These are phyloP conservation scores for Aspergillus ibericus DNA, from an alignment of 2,329 filamentous ascomycete species.

Conservation along the genomic window DNA sequence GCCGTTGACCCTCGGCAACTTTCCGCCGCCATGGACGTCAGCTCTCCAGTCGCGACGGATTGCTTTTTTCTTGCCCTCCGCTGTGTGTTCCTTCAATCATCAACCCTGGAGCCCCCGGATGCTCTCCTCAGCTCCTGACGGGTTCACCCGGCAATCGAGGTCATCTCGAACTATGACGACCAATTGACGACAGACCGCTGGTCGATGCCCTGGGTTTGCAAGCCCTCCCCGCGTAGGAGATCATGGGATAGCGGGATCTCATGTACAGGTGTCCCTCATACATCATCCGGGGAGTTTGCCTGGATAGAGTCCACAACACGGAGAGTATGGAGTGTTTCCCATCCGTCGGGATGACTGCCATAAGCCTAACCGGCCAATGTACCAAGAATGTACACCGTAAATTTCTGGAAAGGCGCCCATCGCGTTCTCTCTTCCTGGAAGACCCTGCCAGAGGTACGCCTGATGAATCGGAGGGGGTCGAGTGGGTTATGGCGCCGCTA, in stretches of 20 bases:
- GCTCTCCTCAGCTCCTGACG: not conserved
- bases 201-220: not conserved
- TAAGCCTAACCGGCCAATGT: slow-evolving; percentile 6
- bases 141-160: not conserved
- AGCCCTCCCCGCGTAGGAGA: not conserved
- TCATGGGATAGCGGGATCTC: slow-evolving; percentile 2
- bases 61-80: not conserved
- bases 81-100: not conserved
- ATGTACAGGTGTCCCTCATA: not conserved
- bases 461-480: slow-evolving; percentile 15
- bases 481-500: slow-evolving; percentile 20
- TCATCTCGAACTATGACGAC: slow-evolving; percentile 3
- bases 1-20: slow-evolving; percentile 13
- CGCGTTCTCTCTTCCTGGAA: slow-evolving; percentile 5
- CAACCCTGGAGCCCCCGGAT: not conserved
- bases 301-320: not conserved
- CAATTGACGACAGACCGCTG: not conserved
- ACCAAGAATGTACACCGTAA: not conserved
- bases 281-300: not conserved
- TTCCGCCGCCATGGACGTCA: slow-evolving; percentile 5
- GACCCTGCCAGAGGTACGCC: slow-evolving; percentile 17
- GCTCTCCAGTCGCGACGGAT: not conserved
- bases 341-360: not conserved
- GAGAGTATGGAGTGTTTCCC: slow-evolving; percentile 2
- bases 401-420: slow-evolving; percentile 2